A percentile compares a stretch with the other conserved stretches of the same genome.
Evolutionary conservation across 495 filamentous ascomycete genomes (phyloP).

Genomic region (Lasiosphaeria hispida): DNA sequence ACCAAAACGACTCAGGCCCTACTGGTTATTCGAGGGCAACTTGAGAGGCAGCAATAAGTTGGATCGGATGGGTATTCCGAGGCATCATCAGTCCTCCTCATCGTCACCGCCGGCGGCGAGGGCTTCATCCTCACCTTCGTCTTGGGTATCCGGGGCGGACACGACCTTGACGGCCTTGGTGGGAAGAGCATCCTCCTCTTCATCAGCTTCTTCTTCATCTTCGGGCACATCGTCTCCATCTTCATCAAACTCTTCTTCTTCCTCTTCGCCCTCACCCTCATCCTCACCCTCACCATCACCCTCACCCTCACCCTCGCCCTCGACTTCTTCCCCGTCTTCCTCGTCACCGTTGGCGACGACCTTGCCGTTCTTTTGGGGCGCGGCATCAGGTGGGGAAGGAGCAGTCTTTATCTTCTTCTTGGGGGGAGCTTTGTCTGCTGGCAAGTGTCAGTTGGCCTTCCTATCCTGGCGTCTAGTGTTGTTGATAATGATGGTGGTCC

Average conservation of each 20-base stretch:
- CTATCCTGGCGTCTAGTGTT: not conserved
- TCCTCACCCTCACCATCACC: constrained; percentile 34
- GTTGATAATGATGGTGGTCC: not conserved
- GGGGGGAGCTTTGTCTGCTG: constrained; percentile 39
- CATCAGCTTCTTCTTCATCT: constrained; percentile 32
- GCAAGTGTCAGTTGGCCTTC: not conserved
- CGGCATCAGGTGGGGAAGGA: constrained; percentile 25
- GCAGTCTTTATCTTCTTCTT: constrained; percentile 49
- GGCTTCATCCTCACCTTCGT: constrained; percentile 15
- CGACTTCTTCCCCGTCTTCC: constrained; percentile 27
- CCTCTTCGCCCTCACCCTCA: constrained; percentile 31
- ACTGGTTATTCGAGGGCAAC: not conserved
- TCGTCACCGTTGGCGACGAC: constrained; percentile 18
- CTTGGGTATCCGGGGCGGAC: constrained; percentile 9
- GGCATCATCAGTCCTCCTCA: constrained; percentile 32
- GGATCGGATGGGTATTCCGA: not conserved
- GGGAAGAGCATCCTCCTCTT: constrained; percentile 26
- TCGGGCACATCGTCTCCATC: constrained; percentile 33
- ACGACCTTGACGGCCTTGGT: constrained; percentile 36
- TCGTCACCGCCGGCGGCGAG: constrained; percentile 32
- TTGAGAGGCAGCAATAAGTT: not conserved
- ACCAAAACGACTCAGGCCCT: not conserved
- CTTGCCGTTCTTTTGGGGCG: constrained; percentile 33
- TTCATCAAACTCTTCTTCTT: constrained; percentile 34
- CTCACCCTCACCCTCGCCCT: constrained; percentile 33